Conservation (phyloP, 2,329 filamentous ascomycete species). For the Penicillium janthinellum region DNA sequence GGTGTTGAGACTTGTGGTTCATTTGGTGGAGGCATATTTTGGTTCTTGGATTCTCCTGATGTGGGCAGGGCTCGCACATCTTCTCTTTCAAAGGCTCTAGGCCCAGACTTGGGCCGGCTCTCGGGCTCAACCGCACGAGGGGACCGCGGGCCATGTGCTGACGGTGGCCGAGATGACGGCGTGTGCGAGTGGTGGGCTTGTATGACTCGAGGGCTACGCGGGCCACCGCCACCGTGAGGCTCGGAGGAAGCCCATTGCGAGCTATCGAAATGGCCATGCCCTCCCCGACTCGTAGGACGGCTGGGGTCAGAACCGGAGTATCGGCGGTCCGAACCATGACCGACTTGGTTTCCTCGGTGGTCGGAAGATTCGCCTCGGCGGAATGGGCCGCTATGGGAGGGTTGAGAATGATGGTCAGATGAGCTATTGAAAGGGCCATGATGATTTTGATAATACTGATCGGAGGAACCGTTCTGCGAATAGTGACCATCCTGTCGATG, state of each 20-base stretch:
- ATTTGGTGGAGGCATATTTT: constrained; percentile 58
- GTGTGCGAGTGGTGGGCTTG: constrained; percentile 38
- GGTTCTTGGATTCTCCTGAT: constrained; percentile 36
- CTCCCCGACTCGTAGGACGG: constrained; percentile 49
- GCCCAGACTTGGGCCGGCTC: constrained; percentile 62
- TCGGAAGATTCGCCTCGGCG: constrained; percentile 57
- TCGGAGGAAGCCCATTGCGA: constrained; percentile 69
- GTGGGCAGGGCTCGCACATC: constrained; percentile 59
- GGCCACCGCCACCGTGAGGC: constrained; percentile 54
- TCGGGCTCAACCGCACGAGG: constrained; percentile 56
- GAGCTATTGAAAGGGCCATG: constrained; percentile 55
- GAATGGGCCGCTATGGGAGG: constrained; percentile 49
- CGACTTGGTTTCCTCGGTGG: constrained; percentile 64
- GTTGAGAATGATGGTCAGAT: constrained; percentile 49
- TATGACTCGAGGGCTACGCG: constrained; percentile 44
- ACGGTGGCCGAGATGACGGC: constrained; percentile 30
- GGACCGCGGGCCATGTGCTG: constrained; percentile 38
- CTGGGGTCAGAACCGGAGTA: constrained; percentile 48
- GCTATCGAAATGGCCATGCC: constrained; percentile 65
- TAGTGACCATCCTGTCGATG: constrained; percentile 61
- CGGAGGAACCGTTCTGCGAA: constrained; percentile 54
- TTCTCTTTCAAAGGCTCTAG: constrained; percentile 65
- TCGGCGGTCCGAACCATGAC: constrained; percentile 47
- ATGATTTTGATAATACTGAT: constrained; percentile 57
- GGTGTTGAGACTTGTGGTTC: constrained; percentile 59